Percentiles rank a stretch among this genome's conserved stretches.
These are phyloP conservation scores for Cryptosporidium canis DNA, from an alignment of 169 alveolate genomes.

Conservation along the genomic window DNA sequence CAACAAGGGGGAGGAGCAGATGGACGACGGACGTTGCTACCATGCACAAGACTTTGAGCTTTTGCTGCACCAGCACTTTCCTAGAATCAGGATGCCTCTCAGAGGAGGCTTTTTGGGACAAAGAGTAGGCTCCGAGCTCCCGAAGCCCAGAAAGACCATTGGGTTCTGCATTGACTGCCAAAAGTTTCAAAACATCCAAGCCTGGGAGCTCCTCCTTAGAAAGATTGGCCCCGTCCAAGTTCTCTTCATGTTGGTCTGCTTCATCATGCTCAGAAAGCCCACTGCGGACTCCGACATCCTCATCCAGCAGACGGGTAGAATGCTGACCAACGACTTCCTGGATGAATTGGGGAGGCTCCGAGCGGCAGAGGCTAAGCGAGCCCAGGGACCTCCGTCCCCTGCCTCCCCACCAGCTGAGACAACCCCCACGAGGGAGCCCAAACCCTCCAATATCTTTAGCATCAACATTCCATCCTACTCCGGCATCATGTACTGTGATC, in stretches of 20 bases:
- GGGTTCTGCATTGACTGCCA: too few relatives aligned
- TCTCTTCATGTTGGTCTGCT: constrained; percentile 11
- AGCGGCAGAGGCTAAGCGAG: not conserved
- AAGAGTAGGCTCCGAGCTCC: not conserved
- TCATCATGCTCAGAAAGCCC: constrained; percentile 2
- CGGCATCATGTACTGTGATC: constrained; percentile 22
- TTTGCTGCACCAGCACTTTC: constrained; percentile 15
- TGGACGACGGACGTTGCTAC: not conserved
- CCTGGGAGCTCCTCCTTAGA: constrained; percentile 25
- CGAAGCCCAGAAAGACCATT: not conserved
- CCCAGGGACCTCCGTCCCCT: not conserved
- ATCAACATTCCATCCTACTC: constrained; percentile 42
- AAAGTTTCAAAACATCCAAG: not conserved
- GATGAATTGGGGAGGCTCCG: constrained; percentile 19
- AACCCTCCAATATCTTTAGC: not conserved
- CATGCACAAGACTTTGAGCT: constrained; percentile 11
- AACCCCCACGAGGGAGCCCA: not conserved
- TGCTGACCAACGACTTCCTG: constrained; percentile 50
- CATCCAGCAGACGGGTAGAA: constrained; percentile 62
- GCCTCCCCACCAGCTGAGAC: not conserved
- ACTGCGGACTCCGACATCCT: not conserved
- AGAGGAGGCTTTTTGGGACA: not conserved
- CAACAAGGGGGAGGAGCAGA: too few relatives aligned
- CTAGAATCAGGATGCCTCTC: constrained; percentile 4
- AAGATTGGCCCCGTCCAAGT: constrained; percentile 49